These are phyloP conservation scores for Plasmopara halstedii DNA, from an alignment of 352 stramenopile genomes.

Conservation along the genomic window DNA sequence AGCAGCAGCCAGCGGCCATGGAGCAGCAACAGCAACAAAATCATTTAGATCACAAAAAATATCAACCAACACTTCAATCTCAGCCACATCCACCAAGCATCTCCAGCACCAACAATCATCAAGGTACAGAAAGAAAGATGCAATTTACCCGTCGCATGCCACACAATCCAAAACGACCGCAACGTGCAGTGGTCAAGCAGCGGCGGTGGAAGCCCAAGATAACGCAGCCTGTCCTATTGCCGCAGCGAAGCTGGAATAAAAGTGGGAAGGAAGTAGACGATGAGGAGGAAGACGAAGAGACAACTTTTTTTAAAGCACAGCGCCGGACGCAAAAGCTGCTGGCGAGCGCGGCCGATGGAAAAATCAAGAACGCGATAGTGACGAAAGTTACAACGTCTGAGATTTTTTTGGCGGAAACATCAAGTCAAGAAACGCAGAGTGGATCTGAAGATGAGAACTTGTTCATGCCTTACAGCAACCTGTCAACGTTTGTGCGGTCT, in stretches of 20 bases:
- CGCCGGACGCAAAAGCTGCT: constrained; percentile 34
- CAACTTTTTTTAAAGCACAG: constrained; percentile 29
- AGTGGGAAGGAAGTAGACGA: constrained; percentile 7
- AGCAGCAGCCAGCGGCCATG: constrained; percentile 7
- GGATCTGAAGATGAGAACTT: constrained; percentile 47
- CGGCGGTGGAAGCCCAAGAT: constrained; percentile 55
- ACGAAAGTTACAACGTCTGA: neutral
- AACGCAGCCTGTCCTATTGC: constrained; percentile 6
- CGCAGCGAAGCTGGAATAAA: constrained; percentile 4
- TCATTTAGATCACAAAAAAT: neutral
- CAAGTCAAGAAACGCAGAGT: constrained; percentile 67
- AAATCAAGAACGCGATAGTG: constrained; percentile 4
- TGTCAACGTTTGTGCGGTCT: constrained; percentile 9
- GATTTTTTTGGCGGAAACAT: constrained; percentile 28
- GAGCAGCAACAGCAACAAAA: constrained; percentile 6
- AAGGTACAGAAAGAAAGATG: constrained; percentile 7
- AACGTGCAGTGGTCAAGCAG: constrained; percentile 38
- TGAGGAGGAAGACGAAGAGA: constrained; percentile 32
- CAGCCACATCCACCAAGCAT: neutral
- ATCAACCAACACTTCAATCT: neutral
- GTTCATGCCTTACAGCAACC: constrained; percentile 23
- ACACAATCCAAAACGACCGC: constrained; percentile 2
- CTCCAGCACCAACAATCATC: neutral
- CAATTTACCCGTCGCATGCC: constrained; percentile 2
- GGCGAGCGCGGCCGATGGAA: constrained; percentile 16